Percentiles rank a stretch among this genome's conserved stretches.
phyloP scores from a whole-genome alignment of 495 filamentous ascomycete species.

The Penicillium robsamsonii region DNA sequence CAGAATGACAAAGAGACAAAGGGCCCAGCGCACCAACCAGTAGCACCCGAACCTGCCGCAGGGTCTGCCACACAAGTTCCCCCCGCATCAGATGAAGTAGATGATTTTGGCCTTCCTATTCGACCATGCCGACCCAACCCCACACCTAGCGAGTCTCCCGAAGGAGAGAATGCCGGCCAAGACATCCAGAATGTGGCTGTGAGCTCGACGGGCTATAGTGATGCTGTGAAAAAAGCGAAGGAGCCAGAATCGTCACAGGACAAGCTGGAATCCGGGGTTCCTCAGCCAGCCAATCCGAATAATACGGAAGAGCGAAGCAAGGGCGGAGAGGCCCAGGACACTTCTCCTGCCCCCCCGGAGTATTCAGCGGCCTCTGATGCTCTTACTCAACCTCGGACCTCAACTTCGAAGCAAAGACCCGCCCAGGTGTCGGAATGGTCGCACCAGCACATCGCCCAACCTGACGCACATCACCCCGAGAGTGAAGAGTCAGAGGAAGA shows the following conservation, averaged over 20 bases:
- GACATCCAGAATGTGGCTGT: constrained; percentile 20
- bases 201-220: constrained; percentile 4
- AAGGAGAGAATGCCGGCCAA: constrained; percentile 22
- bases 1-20: constrained; percentile 21
- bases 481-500: constrained; percentile 47
- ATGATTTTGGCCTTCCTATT: constrained; percentile 50
- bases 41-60: background rate
- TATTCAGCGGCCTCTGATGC: constrained; percentile 10
- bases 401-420: constrained; percentile 23
- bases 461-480: constrained; percentile 45
- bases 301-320: constrained; percentile 7
- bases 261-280: background rate
- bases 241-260: constrained; percentile 6
- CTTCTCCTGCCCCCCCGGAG: constrained; percentile 12
- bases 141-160: constrained; percentile 18
- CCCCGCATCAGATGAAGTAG: constrained; percentile 30
- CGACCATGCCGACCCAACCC: constrained; percentile 27
- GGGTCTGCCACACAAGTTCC: constrained; percentile 10
- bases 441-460: constrained; percentile 73
- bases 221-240: constrained; percentile 1
- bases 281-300: constrained; percentile 1
- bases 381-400: constrained; percentile 15
- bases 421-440: constrained; percentile 75
- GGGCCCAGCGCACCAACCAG: constrained; percentile 13
- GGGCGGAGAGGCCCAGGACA: constrained; percentile 1